phyloP scores from a whole-genome alignment of 148 eudicot genomes.

The Salicornia ramosissima region DNA sequence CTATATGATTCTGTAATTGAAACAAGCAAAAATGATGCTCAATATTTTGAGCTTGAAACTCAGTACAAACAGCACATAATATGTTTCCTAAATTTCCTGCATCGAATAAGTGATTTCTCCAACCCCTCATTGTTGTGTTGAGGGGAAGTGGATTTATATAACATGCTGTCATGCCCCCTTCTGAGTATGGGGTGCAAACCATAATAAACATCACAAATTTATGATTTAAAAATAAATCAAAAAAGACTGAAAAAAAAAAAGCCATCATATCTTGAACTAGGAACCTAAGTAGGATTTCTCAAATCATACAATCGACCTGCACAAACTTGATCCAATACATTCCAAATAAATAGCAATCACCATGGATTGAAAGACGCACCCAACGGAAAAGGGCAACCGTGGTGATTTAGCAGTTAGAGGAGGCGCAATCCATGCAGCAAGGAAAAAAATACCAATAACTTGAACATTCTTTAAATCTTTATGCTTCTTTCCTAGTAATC shows the following conservation, averaged over 20 bases:
- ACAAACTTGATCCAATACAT: background rate
- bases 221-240: too few relatives aligned
- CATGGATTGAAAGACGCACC: background rate
- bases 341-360: background rate
- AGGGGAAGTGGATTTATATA: background rate
- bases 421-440: too few relatives aligned
- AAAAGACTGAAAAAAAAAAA: background rate
- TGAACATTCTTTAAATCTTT: conserved; percentile 34
- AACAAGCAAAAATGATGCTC: background rate
- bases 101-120: background rate
- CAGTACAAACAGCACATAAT: background rate
- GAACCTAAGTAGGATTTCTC: background rate
- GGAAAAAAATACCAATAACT: conserved; percentile 6
- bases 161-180: conserved; percentile 4
- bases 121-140: background rate
- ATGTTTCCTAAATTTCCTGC: background rate
- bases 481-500: conserved; percentile 85
- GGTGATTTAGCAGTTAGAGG: background rate
- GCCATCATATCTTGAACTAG: background rate
- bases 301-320: background rate
- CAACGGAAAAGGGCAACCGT: background rate
- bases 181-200: background rate
- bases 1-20: too few relatives aligned
- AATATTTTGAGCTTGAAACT: background rate
- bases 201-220: background rate